phyloP scores from a whole-genome alignment of 768 basidiomycete species.

The Dictyophora rubrovolvata region DNA sequence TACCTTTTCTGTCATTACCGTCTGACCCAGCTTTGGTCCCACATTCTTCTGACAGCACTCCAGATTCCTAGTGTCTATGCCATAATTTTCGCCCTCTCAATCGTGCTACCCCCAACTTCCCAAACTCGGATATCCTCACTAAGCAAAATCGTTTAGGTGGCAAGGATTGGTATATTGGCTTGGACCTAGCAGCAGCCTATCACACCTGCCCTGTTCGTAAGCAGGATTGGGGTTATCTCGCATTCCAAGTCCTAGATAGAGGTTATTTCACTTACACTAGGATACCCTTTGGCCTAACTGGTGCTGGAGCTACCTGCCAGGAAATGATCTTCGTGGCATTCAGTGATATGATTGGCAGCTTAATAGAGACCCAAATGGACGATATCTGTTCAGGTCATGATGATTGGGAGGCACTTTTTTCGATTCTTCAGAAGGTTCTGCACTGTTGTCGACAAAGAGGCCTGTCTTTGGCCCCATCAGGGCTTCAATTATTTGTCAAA shows the following conservation, averaged over 20 bases:
- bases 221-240: not conserved
- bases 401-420: conserved; percentile 20
- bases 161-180: conserved; percentile 24
- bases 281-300: conserved; percentile 34
- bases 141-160: conserved; percentile 30
- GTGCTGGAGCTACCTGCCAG: conserved; percentile 27
- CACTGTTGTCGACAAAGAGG: conserved; percentile 1
- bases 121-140: conserved; percentile 24
- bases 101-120: conserved; percentile 15
- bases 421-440: conserved; percentile 3
- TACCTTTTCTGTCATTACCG: conserved; percentile 7
- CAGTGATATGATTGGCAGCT: conserved; percentile 11
- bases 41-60: conserved; percentile 6
- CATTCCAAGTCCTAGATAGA: conserved; percentile 28
- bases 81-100: conserved; percentile 28
- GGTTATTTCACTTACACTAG: conserved; percentile 26
- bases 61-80: conserved; percentile 26
- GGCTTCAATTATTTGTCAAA: conserved; percentile 21
- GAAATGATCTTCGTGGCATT: conserved; percentile 14
- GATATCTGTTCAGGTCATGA: conserved; percentile 26
- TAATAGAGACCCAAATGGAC: conserved; percentile 11
- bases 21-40: too few relatives aligned
- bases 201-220: conserved; percentile 8
- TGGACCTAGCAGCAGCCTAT: conserved; percentile 33
- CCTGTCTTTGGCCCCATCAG: conserved; percentile 9